Evolutionary conservation across 140 eudicot genomes (phyloP), one percentile per base, ranked within the genome.

Genomic region (Cichorium intybus): DNA sequence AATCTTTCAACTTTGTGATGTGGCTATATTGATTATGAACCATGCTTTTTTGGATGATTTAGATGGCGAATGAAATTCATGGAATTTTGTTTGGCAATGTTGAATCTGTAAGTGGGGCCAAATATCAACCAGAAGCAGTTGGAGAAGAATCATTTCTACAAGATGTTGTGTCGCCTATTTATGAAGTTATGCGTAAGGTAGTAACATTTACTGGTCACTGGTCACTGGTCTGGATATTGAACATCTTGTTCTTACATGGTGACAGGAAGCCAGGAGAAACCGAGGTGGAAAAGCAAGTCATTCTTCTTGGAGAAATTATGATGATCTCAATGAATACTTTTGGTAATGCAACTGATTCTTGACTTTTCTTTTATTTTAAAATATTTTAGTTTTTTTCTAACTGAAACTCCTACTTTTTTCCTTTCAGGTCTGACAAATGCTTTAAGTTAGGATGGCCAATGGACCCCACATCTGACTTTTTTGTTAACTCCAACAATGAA

Each of bases 271-370:
- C 34, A 78, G 75, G 76, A 94, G 89, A 86, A 86, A 94, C 61
- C 82, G 85, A 80, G 77, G 73, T 26, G 99, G 99, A 62, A 94
- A 80, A 80, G 97, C 97, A 68, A 94, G 99, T 63, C 99, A 94
- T 78, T 84, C 99, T 53, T 83, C 90, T 28, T 89, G 97, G 99
- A 89, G 99, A 81, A 94, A 94, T 76, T 94, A 94, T 72, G 99
- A 94, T 62, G 99, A 94, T 73, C 80, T 94, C 21, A 94, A 94
- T 49, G 99, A 94, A 75, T 94, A 89, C 81, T 94, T 94, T 63
- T 94, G 99, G 99, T 94, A 80, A 77, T 54, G 66, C 56, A 62
- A 28, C 60, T 77, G 51, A 29, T 27, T 11, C 8, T 47, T 33
- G 10, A n/a, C 20, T 41, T 43, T 34, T 12, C 8, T 69, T 51